Evolutionary conservation across 495 filamentous ascomycete genomes (phyloP), one percentile per base, ranked within the genome.

Genomic region (Podospora fimiseda): DNA sequence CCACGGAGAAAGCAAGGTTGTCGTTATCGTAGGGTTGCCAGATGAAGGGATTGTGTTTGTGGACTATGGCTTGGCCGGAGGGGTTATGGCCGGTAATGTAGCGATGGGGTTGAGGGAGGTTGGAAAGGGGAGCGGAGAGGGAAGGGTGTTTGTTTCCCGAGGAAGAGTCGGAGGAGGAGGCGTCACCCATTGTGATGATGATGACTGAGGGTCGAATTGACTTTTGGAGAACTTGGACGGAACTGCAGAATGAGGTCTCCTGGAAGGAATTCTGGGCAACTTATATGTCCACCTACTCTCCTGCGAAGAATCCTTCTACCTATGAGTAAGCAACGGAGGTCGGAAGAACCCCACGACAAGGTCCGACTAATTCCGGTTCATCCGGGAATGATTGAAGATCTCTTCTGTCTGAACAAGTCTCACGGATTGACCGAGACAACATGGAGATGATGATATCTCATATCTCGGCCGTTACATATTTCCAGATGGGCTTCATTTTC

Each of bases 51-150:
- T 57, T 55, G n/a, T 54, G 48, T 5, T 58, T 55, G 22, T 67
- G 66, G 1, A 76, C 51, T 16, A 69, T 56, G 37, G 72, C 72
- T 43, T 71, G 59, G 33, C 73, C 72, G 2, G 53, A 30, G 3
- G 55, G 19, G 52, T 72, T 60, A 49, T 76, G 71, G 11, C 64
- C 63, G 0, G 73, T 76, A 16, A 74, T 53, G 55, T 67, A 68
- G 36, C 69, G 72, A 22, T 62, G 62, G 1, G 66, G 62, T 16
- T 55, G 57, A 1, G 59, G 73, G 24, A 75, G 69, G 53, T 65
- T 60, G 37, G 70, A 66, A 36, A 65, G 54, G 23, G 60, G 52
- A 44, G 42, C 48, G 51, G 45, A 41, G 16, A 27, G 43, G 9
- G 20, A 9, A 8, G 20, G 23, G 36, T 7, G 18, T 15, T 9